These are phyloP conservation scores for Sporobolomyces roseus DNA, from an alignment of 768 basidiomycete genomes.

Conservation along the genomic window DNA sequence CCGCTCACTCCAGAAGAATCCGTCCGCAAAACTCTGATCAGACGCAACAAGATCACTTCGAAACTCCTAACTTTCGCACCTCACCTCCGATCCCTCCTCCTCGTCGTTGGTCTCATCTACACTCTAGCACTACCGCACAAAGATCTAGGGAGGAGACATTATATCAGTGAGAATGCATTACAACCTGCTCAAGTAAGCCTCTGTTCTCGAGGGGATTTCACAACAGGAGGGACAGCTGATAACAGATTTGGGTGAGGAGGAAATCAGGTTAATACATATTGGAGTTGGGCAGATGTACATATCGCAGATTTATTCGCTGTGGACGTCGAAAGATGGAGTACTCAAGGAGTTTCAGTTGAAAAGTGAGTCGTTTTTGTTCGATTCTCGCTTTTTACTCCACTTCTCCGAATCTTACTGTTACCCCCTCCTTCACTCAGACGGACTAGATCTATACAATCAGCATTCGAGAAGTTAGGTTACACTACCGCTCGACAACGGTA, in stretches of 20 bases:
- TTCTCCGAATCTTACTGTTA: neutral
- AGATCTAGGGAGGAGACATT: conserved; percentile 47
- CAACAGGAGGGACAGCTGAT: neutral
- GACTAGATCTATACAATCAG: conserved; percentile 59
- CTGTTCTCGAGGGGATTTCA: neutral
- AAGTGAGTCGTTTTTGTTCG: conserved; percentile 57
- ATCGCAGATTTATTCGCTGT: conserved; percentile 75
- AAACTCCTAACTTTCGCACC: neutral
- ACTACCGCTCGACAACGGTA: conserved; percentile 67
- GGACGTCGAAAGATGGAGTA: conserved; percentile 54
- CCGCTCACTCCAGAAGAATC: neutral
- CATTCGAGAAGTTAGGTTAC: conserved; percentile 73
- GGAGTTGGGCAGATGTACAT: conserved; percentile 87
- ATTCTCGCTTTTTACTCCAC: neutral
- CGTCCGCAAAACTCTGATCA: conserved; percentile 5
- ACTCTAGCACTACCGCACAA: conserved; percentile 66
- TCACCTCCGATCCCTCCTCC: conserved; percentile 48
- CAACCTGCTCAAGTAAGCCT: conserved; percentile 76
- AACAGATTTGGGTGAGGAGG: neutral
- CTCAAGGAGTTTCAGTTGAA: conserved; percentile 55
- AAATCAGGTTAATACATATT: conserved; percentile 78
- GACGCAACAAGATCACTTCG: conserved; percentile 8
- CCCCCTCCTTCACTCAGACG: conserved; percentile 40
- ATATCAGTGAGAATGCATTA: conserved; percentile 92
- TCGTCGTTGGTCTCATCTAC: conserved; percentile 73